A percentile compares a stretch with the other conserved stretches of the same genome.
phyloP scores from a whole-genome alignment of 805 yeast genomes.

The Debaryomyces tyrocola region DNA sequence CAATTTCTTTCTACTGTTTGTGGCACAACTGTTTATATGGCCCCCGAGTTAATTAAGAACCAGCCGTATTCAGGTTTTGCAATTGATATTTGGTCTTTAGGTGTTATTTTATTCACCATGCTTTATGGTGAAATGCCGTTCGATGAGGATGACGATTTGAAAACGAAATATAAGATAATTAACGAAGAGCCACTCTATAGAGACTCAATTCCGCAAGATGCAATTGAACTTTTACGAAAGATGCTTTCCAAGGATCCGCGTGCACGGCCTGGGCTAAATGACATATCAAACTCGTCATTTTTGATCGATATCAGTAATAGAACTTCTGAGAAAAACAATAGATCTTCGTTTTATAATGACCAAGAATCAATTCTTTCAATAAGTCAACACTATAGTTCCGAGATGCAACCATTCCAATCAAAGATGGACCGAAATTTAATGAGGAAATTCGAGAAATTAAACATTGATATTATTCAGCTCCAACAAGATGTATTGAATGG shows the following conservation, averaged over 20 bases:
- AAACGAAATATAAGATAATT: slow-evolving; percentile 59
- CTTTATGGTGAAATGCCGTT: slow-evolving; percentile 88
- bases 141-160: slow-evolving; percentile 74
- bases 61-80: slow-evolving; percentile 76
- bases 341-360: slow-evolving; percentile 22
- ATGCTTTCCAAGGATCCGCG: slow-evolving; percentile 68
- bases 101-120: slow-evolving; percentile 83
- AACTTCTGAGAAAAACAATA: slow-evolving; percentile 16
- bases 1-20: slow-evolving; percentile 75
- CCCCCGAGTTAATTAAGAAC: slow-evolving; percentile 80
- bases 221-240: slow-evolving; percentile 48
- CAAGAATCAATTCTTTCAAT: slow-evolving; percentile 39
- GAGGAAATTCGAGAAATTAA: slow-evolving; percentile 56
- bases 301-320: slow-evolving; percentile 32
- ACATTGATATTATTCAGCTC: slow-evolving; percentile 63
- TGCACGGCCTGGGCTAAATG: slow-evolving; percentile 52
- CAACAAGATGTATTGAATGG: slow-evolving; percentile 56
- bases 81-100: slow-evolving; percentile 90
- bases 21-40: slow-evolving; percentile 96
- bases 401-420: slow-evolving; percentile 48
- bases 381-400: slow-evolving; percentile 34
- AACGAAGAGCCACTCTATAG: slow-evolving; percentile 62
- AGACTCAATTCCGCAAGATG: slow-evolving; percentile 47
- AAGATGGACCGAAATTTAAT: slow-evolving; percentile 62
- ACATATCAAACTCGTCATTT: slow-evolving; percentile 36